Evolutionary conservation across 257 asterid genomes (phyloP), one percentile per base, ranked within the genome.

Genomic region (Nicotiana attenuata): DNA sequence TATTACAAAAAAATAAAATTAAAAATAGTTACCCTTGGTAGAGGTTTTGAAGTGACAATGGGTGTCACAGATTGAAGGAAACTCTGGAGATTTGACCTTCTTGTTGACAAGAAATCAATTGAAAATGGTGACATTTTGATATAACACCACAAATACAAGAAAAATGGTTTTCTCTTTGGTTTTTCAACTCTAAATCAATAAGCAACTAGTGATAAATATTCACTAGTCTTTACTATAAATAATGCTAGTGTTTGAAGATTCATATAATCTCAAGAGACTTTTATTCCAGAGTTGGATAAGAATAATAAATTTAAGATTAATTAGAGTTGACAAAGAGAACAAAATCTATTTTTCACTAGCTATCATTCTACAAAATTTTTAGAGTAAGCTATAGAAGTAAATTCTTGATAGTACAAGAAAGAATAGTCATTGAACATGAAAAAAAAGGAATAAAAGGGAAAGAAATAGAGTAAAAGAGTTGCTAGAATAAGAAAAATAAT

Each of bases 31-130:
- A 86, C 89, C 87, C 41, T 45, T 15, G 84, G 47, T 20, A 84
- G 57, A 81, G 41, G 1, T 41, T 55, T 79, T 10, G 85, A 78
- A 55, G 85, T 65, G 35, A 86, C 84, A 64, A 78, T 4, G 17
- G 87, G 89, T 16, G 84, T 82, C 9, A 82, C 50, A 2, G 82
- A 86, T 55, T 28, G 59, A 56, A 86, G 82, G 22, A 86, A 79
- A 59, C 75, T 78, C 45, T 56, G 47, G 15, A 86, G 65, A 82
- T 86, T 86, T 55, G 85, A 84, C 24, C 41, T 73, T 73, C 7
- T 73, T 15, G 38, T 73, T 73, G 79, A 73, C 8, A 50, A 14
- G 79, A 73, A 47, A 50, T 73, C 61, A 73, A 73, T 63, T 50
- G 79, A 47, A 73, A 50, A 73, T 47, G 61, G 61, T 73, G 63